These are phyloP conservation scores for Pestalotiopsis sp. DNA, from an alignment of 2,329 filamentous ascomycete species.

Conservation along the genomic window DNA sequence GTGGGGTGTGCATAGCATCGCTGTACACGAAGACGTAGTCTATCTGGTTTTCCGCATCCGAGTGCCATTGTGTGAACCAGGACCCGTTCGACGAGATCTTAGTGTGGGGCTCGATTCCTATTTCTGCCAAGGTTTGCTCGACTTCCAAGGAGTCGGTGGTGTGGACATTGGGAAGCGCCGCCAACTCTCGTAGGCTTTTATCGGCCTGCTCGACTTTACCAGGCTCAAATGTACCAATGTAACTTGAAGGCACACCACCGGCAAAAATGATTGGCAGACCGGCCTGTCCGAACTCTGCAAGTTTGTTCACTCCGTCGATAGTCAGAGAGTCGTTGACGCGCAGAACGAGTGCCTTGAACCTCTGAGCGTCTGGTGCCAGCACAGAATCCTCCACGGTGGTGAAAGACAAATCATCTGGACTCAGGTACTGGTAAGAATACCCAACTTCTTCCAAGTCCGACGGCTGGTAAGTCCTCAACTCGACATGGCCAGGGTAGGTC, in stretches of 20 bases:
- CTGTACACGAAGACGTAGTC: neutral
- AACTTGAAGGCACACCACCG: neutral
- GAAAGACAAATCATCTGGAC: neutral
- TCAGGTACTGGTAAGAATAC: neutral
- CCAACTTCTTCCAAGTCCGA: neutral
- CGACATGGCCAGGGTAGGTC: neutral
- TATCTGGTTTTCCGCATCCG: neutral
- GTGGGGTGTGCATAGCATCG: neutral
- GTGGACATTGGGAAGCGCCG: neutral
- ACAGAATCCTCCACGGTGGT: neutral
- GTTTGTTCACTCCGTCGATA: neutral
- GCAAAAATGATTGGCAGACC: neutral
- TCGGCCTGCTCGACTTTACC: neutral
- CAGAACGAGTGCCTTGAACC: neutral
- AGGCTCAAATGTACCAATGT: neutral
- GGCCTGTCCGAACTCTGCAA: neutral
- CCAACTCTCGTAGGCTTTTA: neutral
- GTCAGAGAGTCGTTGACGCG: neutral
- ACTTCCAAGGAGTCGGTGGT: neutral
- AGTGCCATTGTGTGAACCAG: neutral
- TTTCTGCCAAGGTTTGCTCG: neutral
- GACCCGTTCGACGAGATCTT: neutral
- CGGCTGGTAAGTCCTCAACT: neutral
- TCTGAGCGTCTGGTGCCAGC: neutral
- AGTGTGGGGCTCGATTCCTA: neutral